Conservation (phyloP, 306 rosid species). For the Lotus japonicus region DNA sequence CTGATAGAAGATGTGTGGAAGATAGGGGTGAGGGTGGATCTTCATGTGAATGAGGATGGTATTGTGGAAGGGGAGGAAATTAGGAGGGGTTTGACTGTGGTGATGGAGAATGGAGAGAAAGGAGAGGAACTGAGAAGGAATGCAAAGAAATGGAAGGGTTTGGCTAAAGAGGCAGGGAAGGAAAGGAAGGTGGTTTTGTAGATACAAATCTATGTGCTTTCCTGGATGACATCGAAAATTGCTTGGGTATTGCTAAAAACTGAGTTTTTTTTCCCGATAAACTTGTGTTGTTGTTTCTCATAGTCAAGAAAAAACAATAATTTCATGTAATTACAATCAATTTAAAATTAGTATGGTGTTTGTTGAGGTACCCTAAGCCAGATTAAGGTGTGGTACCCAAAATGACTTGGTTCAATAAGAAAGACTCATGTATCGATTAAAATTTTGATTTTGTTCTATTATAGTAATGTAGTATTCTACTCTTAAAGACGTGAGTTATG, state of each 20-base stretch:
- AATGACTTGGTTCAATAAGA: no score
- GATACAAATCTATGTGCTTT: constrained; percentile 20
- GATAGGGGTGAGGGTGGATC: constrained; percentile 39
- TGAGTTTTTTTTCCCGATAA: no score
- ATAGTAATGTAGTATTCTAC: no score
- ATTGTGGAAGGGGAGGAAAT: constrained; percentile 20
- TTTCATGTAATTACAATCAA: no score
- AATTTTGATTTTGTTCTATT: no score
- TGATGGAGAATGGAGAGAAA: constrained; percentile 33
- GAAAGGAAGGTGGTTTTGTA: constrained; percentile 34
- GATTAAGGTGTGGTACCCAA: no score
- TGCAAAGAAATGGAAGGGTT: constrained; percentile 26
- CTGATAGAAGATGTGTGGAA: constrained; percentile 39
- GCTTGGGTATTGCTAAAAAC: not conserved
- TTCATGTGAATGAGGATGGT: constrained; percentile 9
- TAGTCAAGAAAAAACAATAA: no score
- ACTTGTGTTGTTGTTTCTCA: no score
- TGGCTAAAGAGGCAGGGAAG: constrained; percentile 27
- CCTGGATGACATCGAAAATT: not conserved
- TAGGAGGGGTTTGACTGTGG: constrained; percentile 36
- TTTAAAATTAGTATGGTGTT: no score
- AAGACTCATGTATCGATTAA: no score
- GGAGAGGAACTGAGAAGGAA: constrained; percentile 29
- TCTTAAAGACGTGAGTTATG: no score
- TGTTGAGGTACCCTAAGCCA: no score